These are phyloP conservation scores for Suhomyces taliae DNA, from an alignment of 1,139 yeast species.

Conservation along the genomic window DNA sequence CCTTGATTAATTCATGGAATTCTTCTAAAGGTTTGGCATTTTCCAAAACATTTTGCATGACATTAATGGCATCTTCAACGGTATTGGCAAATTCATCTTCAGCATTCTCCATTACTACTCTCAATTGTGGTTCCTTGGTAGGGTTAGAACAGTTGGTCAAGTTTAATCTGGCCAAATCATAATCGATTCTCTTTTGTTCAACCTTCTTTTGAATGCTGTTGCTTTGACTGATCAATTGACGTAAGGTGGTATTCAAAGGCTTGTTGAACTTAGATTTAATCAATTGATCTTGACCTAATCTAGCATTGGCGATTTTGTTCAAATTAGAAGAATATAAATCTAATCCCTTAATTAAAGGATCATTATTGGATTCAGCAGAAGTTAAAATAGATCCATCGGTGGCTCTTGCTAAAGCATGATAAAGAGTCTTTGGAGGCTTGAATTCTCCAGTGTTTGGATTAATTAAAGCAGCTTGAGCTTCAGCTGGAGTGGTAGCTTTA, in stretches of 20 bases:
- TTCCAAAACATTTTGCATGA: conserved; percentile 80
- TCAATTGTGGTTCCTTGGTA: conserved; percentile 69
- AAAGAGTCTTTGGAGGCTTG: conserved; percentile 77
- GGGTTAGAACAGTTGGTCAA: conserved; percentile 70
- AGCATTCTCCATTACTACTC: conserved; percentile 78
- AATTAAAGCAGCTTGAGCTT: conserved; percentile 77
- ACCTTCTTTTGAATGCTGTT: conserved; percentile 73
- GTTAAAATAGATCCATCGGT: conserved; percentile 55
- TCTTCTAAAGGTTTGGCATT: conserved; percentile 72
- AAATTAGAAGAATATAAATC: conserved; percentile 45
- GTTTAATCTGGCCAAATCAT: conserved; percentile 73
- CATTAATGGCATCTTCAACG: conserved; percentile 83
- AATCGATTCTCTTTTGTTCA: conserved; percentile 73
- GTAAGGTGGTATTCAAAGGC: conserved; percentile 63
- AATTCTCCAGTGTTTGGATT: conserved; percentile 52
- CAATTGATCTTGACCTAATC: conserved; percentile 79
- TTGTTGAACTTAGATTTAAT: conserved; percentile 70
- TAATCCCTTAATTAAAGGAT: conserved; percentile 44
- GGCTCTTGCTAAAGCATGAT: conserved; percentile 82
- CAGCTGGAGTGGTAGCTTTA: conserved; percentile 75
- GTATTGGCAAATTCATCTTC: conserved; percentile 92
- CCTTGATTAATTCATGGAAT: conserved; percentile 67
- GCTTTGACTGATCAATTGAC: conserved; percentile 65
- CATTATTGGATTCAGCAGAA: conserved; percentile 46
- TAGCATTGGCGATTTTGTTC: conserved; percentile 76